phyloP scores from a whole-genome alignment of 2,329 filamentous ascomycete species.

The Sporothrix sp. region DNA sequence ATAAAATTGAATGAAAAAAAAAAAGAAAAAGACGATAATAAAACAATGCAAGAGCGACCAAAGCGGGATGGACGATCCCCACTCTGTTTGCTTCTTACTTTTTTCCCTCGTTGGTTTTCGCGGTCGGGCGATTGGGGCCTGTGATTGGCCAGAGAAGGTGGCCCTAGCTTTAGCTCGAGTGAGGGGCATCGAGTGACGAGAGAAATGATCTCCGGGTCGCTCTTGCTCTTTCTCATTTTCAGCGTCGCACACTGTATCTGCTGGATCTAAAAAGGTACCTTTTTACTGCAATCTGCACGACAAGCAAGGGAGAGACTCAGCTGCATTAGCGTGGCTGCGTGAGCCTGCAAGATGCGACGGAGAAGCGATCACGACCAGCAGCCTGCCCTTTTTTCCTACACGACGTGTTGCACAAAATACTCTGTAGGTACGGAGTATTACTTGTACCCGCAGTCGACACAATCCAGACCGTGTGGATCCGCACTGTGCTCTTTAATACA shows the following conservation, averaged over 20 bases:
- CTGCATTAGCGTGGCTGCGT: conserved; percentile 4
- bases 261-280: background rate
- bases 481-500: background rate
- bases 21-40: too few relatives aligned
- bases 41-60: too few relatives aligned
- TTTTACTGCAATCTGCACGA: conserved; percentile 4
- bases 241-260: too few relatives aligned
- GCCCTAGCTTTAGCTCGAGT: conserved; percentile 7
- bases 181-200: background rate
- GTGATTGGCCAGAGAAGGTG: conserved; percentile 15
- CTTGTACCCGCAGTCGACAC: too few relatives aligned
- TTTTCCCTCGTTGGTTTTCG: background rate
- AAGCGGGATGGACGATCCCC: background rate
- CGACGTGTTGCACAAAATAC: too few relatives aligned
- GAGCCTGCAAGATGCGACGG: too few relatives aligned
- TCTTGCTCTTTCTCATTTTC: background rate
- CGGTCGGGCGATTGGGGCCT: conserved; percentile 7
- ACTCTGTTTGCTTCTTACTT: background rate
- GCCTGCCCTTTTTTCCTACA: too few relatives aligned
- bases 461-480: background rate
- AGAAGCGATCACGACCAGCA: too few relatives aligned
- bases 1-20: too few relatives aligned
- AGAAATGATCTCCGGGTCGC: background rate
- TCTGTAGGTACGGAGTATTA: too few relatives aligned
- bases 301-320: conserved; percentile 6